Evolutionary conservation across 306 rosid species (phyloP).

Genomic region (Sicyos baderoa): DNA sequence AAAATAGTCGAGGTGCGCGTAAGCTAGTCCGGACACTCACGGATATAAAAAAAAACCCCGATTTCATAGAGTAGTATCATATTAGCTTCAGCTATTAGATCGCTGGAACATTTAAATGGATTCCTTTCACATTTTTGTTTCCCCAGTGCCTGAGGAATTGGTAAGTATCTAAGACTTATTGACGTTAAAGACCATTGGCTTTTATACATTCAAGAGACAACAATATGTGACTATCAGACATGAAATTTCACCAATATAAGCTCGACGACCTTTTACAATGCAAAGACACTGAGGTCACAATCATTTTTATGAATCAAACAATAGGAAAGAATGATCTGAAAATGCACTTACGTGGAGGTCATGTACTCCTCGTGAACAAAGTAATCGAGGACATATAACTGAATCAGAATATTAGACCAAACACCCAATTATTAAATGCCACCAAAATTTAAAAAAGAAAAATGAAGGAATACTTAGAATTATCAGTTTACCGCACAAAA

Average conservation of each 20-base stretch:
- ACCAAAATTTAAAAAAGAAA: background rate
- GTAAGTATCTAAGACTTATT: background rate
- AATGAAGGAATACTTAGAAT: slow-evolving; percentile 15
- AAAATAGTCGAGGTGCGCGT: too few relatives aligned
- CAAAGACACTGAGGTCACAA: background rate
- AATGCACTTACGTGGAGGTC: slow-evolving; percentile 89
- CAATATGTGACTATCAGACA: too few relatives aligned
- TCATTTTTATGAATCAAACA: background rate
- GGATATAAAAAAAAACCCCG: too few relatives aligned
- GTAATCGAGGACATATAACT: slow-evolving; percentile 86
- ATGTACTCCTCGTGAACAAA: slow-evolving; percentile 87
- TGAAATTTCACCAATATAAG: too few relatives aligned
- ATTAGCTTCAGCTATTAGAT: background rate
- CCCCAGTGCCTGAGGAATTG: background rate
- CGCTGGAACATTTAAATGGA: background rate
- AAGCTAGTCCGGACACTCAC: too few relatives aligned
- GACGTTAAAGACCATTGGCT: background rate
- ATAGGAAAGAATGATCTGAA: background rate
- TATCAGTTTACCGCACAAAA: slow-evolving; percentile 59
- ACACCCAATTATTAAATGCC: slow-evolving; percentile 17
- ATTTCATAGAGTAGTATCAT: background rate
- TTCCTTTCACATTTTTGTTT: background rate
- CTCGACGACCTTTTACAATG: too few relatives aligned
- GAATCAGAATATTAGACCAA: slow-evolving; percentile 24
- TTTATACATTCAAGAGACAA: background rate